These are phyloP conservation scores for Lactarius vividus DNA, from an alignment of 768 basidiomycete genomes.

Conservation along the genomic window DNA sequence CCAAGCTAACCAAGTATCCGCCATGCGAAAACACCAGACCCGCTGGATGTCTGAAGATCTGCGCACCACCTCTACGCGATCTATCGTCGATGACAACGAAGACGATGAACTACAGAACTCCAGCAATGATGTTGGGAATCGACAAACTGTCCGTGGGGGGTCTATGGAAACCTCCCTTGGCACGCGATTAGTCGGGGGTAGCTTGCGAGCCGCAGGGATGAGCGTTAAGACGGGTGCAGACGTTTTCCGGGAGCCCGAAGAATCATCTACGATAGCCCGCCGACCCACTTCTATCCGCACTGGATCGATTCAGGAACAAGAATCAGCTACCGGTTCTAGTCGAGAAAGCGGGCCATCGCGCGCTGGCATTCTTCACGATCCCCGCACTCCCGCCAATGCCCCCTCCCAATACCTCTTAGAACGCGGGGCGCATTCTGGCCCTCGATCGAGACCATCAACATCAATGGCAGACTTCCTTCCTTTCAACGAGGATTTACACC, in stretches of 20 bases:
- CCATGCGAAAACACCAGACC: conserved; percentile 48
- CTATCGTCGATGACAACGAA: conserved; percentile 32
- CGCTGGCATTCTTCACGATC: conserved; percentile 14
- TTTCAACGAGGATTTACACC: conserved; percentile 29
- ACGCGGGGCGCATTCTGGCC: conserved; percentile 25
- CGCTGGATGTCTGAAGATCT: conserved; percentile 56
- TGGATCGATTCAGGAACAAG: background rate
- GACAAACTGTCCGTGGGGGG: conserved; percentile 59
- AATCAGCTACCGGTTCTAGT: conserved; percentile 7
- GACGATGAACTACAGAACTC: conserved; percentile 28
- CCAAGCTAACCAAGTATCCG: conserved; percentile 41
- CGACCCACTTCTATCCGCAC: conserved; percentile 6
- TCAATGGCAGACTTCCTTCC: conserved; percentile 37
- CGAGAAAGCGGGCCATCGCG: conserved; percentile 15
- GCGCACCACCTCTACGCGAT: conserved; percentile 25
- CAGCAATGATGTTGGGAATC: conserved; percentile 38
- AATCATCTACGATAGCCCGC: conserved; percentile 3
- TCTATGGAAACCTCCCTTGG: conserved; percentile 69
- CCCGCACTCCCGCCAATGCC: conserved; percentile 29
- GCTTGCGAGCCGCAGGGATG: conserved; percentile 68
- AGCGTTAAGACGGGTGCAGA: conserved; percentile 39
- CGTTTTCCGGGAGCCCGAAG: conserved; percentile 33
- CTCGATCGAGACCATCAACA: conserved; percentile 30
- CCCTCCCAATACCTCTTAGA: conserved; percentile 9
- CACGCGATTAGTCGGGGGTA: conserved; percentile 63